Evolutionary conservation across 345 rosid genomes (phyloP).

Genomic region (Linum lewisii): DNA sequence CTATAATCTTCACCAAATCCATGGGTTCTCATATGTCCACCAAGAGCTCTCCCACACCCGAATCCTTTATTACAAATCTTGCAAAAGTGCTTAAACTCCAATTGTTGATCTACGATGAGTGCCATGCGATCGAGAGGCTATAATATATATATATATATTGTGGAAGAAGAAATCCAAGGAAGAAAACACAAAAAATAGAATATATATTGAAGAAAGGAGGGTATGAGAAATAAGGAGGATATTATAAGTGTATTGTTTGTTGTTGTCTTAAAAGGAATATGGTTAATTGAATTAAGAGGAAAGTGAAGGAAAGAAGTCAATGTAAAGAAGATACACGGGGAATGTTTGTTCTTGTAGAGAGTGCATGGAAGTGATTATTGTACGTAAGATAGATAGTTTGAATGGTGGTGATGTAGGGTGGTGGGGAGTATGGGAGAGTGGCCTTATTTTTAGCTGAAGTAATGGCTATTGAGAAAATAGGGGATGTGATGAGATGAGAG

Average conservation of each 20-base stretch:
- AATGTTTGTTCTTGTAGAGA: too few species aligned
- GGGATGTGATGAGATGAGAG: constrained; percentile 5
- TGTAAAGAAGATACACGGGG: too few species aligned
- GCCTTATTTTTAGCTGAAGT: constrained; percentile 49
- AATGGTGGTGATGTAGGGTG: constrained; percentile 29
- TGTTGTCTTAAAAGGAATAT: constrained; percentile 39
- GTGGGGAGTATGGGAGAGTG: constrained; percentile 9
- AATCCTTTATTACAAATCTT: constrained; percentile 70
- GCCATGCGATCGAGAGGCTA: constrained; percentile 35
- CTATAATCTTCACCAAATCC: constrained; percentile 45
- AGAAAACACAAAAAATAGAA: background rate
- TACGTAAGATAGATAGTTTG: too few species aligned
- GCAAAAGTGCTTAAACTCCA: constrained; percentile 47
- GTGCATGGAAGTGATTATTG: too few species aligned
- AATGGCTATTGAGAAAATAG: constrained; percentile 27
- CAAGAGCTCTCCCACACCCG: constrained; percentile 59
- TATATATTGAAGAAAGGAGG: background rate
- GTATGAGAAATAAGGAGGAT: background rate
- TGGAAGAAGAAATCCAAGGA: background rate
- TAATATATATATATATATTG: too few species aligned
- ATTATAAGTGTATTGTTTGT: constrained; percentile 15
- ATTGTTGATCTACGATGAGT: constrained; percentile 38
- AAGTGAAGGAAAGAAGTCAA: too few species aligned
- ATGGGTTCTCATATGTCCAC: constrained; percentile 78
- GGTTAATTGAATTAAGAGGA: too few species aligned